phyloP scores from a whole-genome alignment of 2,329 filamentous ascomycete species.

The Aureobasidium sp. region DNA sequence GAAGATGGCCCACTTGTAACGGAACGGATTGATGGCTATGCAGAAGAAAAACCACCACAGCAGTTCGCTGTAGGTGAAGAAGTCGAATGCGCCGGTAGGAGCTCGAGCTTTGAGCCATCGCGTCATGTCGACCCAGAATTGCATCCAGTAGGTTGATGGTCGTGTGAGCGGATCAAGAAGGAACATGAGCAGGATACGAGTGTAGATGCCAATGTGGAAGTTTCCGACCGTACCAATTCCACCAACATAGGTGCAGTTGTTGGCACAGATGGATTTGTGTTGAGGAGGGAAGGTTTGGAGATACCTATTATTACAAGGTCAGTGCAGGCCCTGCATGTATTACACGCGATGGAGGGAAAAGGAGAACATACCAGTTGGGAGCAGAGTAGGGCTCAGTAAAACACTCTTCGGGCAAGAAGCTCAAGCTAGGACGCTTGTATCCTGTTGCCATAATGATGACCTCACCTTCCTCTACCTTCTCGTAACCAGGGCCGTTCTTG shows the following conservation, averaged over 20 bases:
- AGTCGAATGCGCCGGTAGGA: slow-evolving; percentile 73
- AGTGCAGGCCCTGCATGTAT: background rate
- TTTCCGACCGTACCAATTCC: slow-evolving; percentile 78
- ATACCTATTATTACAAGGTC: slow-evolving; percentile 37
- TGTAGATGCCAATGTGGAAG: slow-evolving; percentile 87
- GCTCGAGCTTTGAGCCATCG: slow-evolving; percentile 58
- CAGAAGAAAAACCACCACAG: slow-evolving; percentile 75
- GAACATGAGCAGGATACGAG: slow-evolving; percentile 78
- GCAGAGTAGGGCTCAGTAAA: slow-evolving; percentile 67
- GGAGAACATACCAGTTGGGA: slow-evolving; percentile 57
- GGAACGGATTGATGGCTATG: slow-evolving; percentile 68
- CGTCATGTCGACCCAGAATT: slow-evolving; percentile 81
- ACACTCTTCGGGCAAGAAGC: slow-evolving; percentile 64
- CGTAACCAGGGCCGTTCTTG: slow-evolving; percentile 62
- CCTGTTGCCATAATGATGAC: slow-evolving; percentile 79
- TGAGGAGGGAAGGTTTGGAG: slow-evolving; percentile 74
- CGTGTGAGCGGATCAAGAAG: slow-evolving; percentile 68
- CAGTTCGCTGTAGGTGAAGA: slow-evolving; percentile 80
- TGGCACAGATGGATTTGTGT: slow-evolving; percentile 66
- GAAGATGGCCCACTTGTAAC: slow-evolving; percentile 85
- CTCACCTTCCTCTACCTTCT: slow-evolving; percentile 61
- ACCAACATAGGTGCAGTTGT: slow-evolving; percentile 76
- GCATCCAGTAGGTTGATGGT: slow-evolving; percentile 66
- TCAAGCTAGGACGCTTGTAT: slow-evolving; percentile 63
- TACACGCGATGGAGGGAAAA: too few species aligned